phyloP scores from a whole-genome alignment of 805 yeast genomes.

The Kuraishia piskuri region DNA sequence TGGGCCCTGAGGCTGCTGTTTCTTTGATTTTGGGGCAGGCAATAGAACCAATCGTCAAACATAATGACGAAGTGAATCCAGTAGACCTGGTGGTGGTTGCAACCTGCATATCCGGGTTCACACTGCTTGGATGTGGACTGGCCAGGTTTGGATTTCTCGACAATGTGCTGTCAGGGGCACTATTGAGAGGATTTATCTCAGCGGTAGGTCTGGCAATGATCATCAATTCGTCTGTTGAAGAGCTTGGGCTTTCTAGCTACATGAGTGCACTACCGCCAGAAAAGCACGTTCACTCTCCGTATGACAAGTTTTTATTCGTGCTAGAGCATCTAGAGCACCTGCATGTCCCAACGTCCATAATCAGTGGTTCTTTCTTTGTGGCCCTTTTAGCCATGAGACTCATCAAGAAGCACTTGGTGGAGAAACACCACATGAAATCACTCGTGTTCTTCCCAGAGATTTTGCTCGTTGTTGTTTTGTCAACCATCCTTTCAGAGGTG shows the following conservation, averaged over 20 bases:
- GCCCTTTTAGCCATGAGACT: slow-evolving; percentile 33
- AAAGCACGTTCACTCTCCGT: slow-evolving; percentile 59
- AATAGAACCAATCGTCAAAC: slow-evolving; percentile 45
- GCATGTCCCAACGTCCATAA: slow-evolving; percentile 52
- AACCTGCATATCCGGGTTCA: slow-evolving; percentile 68
- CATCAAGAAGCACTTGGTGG: slow-evolving; percentile 29
- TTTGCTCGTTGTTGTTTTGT: slow-evolving; percentile 55
- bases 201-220: slow-evolving; percentile 84
- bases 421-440: slow-evolving; percentile 24
- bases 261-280: slow-evolving; percentile 34
- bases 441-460: slow-evolving; percentile 80
- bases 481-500: slow-evolving; percentile 42
- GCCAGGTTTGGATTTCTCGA: slow-evolving; percentile 83
- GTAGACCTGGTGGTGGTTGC: slow-evolving; percentile 59
- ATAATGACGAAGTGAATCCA: slow-evolving; percentile 29
- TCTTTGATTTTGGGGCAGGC: slow-evolving; percentile 78
- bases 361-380: slow-evolving; percentile 47
- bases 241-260: slow-evolving; percentile 53
- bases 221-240: slow-evolving; percentile 62
- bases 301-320: slow-evolving; percentile 58
- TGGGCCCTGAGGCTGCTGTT: slow-evolving; percentile 88
- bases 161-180: slow-evolving; percentile 66
- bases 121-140: slow-evolving; percentile 64
- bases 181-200: slow-evolving; percentile 75
- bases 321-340: slow-evolving; percentile 33